Percentiles rank a stretch among this genome's conserved stretches.
phyloP scores from a whole-genome alignment of 1,284 basidiomycete species.

The Tylopilus orsonianus region DNA sequence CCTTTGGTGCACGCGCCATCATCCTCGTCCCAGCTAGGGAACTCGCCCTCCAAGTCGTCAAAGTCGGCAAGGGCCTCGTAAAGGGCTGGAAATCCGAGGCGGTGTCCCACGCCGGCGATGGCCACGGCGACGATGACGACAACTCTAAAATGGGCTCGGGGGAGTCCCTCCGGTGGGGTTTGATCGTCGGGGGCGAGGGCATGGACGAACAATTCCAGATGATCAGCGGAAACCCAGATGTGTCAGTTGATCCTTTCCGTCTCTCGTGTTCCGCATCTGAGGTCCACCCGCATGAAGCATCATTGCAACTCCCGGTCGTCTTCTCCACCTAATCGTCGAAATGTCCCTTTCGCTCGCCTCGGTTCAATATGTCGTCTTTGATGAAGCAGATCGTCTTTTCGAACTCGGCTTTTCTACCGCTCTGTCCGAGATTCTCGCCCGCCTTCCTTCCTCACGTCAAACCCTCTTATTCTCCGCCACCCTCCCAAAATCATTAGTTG shows the following conservation, averaged over 20 bases:
- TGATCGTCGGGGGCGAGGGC: constrained; percentile 95
- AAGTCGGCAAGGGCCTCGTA: constrained; percentile 92
- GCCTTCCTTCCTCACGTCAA: constrained; percentile 85
- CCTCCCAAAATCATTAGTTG: constrained; percentile 92
- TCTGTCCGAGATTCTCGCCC: constrained; percentile 86
- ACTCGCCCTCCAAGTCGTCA: constrained; percentile 90
- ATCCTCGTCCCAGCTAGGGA: constrained; percentile 94
- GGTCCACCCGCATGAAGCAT: constrained; percentile 53
- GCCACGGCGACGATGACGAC: constrained; percentile 49
- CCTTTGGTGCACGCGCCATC: constrained; percentile 85
- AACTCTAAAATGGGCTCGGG: constrained; percentile 48
- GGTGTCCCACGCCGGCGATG: constrained; percentile 62
- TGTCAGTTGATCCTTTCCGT: constrained; percentile 56
- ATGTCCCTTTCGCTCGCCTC: constrained; percentile 94
- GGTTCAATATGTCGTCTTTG: constrained; percentile 92
- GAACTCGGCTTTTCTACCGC: constrained; percentile 98
- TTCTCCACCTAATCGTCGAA: constrained; percentile 94
- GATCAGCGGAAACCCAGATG: constrained; percentile 92
- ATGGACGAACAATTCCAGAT: constrained; percentile 97
- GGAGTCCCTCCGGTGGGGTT: constrained; percentile 84
- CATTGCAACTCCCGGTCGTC: constrained; percentile 95
- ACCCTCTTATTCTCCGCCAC: constrained; percentile 96
- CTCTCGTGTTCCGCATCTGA: constrained; percentile 9
- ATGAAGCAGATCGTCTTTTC: constrained; percentile 97
- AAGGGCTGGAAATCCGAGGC: constrained; percentile 70